These are phyloP conservation scores for Mycosphaerella sp. DNA, from an alignment of 2,329 filamentous ascomycete species.

Conservation along the genomic window DNA sequence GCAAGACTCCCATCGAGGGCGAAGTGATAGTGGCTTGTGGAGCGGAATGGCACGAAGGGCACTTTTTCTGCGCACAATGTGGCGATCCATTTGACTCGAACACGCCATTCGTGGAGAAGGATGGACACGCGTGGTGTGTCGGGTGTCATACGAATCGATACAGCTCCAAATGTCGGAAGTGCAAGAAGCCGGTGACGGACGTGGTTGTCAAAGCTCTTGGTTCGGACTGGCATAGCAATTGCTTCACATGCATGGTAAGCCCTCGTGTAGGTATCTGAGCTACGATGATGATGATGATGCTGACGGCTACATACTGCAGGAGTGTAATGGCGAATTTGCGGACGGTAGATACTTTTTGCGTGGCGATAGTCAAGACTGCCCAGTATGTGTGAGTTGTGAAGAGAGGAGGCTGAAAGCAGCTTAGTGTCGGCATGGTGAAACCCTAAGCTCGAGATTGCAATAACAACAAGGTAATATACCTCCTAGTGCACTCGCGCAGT, in stretches of 20 bases:
- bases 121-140: slow-evolving; percentile 96
- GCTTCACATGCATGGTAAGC: slow-evolving; percentile 69
- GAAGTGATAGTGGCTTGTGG: slow-evolving; percentile 92
- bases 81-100: slow-evolving; percentile 65
- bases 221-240: slow-evolving; percentile 86
- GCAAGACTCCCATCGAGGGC: slow-evolving; percentile 91
- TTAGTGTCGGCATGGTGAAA: background rate
- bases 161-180: slow-evolving; percentile 80
- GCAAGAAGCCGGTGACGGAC: slow-evolving; percentile 76
- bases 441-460: no score
- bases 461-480: no score
- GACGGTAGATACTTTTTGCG: slow-evolving; percentile 59
- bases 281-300: background rate
- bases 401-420: slow-evolving; percentile 54
- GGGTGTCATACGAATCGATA: slow-evolving; percentile 87
- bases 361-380: slow-evolving; percentile 49
- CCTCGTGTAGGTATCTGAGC: background rate
- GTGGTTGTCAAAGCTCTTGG: slow-evolving; percentile 85
- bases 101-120: slow-evolving; percentile 90
- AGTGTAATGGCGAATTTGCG: slow-evolving; percentile 54
- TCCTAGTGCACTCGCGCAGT: no score
- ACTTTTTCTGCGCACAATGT: slow-evolving; percentile 99
- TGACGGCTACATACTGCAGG: slow-evolving; percentile 35
- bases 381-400: slow-evolving; percentile 58
- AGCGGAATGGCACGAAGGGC: slow-evolving; percentile 91